Evolutionary conservation across 176 grass and related monocot genomes (phyloP).

Genomic region (Triticum aestivum): DNA sequence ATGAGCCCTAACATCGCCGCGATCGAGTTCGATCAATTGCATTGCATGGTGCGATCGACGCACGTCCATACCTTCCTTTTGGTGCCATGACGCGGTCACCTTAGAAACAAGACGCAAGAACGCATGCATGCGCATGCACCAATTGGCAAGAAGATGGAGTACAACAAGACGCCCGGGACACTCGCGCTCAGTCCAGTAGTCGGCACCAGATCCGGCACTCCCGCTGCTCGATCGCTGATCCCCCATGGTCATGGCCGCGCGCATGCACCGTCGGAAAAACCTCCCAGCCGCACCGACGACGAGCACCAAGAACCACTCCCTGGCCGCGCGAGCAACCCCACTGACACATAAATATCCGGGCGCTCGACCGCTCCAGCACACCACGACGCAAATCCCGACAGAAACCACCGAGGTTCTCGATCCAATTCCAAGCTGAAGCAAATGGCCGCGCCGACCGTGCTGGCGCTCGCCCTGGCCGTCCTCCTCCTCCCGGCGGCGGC

Average conservation of each 20-base stretch:
- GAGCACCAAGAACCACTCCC: conserved; percentile 29
- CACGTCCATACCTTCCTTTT: no score
- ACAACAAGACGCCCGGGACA: neutral
- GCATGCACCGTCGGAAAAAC: conserved; percentile 7
- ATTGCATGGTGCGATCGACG: no score
- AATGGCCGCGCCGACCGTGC: conserved; percentile 12
- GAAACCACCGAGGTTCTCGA: neutral
- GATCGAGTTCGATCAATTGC: no score
- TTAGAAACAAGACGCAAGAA: no score
- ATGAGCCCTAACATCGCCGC: no score
- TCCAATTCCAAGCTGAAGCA: neutral
- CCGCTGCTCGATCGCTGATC: neutral
- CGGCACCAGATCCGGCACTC: neutral
- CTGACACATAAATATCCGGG: neutral
- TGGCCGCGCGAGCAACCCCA: neutral
- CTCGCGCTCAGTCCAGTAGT: neutral
- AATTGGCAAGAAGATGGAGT: neutral
- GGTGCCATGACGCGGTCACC: no score
- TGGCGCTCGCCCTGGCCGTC: neutral
- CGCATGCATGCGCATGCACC: neutral
- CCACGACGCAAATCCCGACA: neutral
- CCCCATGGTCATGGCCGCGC: neutral
- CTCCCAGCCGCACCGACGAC: conserved; percentile 29
- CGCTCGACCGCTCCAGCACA: neutral
- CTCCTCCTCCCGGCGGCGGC: neutral